A percentile compares a stretch with the other conserved stretches of the same genome.
phyloP scores from a whole-genome alignment of 208 protist species.

The Wallacemonas collosoma region DNA sequence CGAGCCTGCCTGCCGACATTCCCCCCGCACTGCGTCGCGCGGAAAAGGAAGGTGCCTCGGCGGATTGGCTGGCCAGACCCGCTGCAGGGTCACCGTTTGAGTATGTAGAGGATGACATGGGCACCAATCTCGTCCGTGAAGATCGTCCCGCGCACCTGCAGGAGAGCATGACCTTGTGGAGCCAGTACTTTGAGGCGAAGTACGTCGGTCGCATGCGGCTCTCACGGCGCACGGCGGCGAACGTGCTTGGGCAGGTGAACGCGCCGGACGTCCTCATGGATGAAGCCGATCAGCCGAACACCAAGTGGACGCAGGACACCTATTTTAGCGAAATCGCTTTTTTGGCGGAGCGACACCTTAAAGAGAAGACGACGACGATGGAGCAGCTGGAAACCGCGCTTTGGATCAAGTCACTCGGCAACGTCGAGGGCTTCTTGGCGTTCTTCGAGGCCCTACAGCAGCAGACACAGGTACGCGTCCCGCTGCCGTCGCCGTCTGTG shows the following conservation, averaged over 20 bases:
- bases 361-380: conserved; percentile 71
- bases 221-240: conserved; percentile 58
- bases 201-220: conserved; percentile 57
- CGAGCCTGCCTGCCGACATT: conserved; percentile 26
- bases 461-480: conserved; percentile 69
- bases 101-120: conserved; percentile 87
- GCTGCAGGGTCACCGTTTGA: conserved; percentile 62
- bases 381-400: conserved; percentile 74
- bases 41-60: not conserved
- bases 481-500: conserved; percentile 73
- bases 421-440: conserved; percentile 53
- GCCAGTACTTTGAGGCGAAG: conserved; percentile 40
- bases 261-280: conserved; percentile 51
- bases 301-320: conserved; percentile 79
- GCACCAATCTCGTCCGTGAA: conserved; percentile 75
- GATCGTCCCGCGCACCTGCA: conserved; percentile 36
- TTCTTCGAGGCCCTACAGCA: conserved; percentile 75
- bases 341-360: conserved; percentile 69
- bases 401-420: conserved; percentile 27
- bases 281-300: conserved; percentile 82
- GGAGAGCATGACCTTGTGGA: conserved; percentile 77
- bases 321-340: conserved; percentile 72
- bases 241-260: conserved; percentile 53
- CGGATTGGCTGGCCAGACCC: too few relatives aligned
- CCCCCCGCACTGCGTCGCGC: not conserved